Evolutionary conservation across 2,329 filamentous ascomycete species (phyloP).

Genomic region (Pseudogymnoascus sp.): DNA sequence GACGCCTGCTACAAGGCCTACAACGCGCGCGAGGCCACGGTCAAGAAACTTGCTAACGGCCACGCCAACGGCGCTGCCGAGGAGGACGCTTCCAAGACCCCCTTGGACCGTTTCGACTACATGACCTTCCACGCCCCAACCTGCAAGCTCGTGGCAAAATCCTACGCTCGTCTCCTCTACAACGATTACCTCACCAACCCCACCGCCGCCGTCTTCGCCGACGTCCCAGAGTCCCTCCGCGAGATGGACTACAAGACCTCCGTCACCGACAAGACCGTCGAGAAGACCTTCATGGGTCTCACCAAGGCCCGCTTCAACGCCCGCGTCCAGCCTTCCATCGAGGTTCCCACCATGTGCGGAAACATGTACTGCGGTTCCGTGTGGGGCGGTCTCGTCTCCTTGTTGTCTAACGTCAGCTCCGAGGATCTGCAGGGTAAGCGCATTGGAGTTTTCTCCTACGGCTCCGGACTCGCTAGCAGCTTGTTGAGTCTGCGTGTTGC

Average conservation of each 20-base stretch:
- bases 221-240: conserved; percentile 66
- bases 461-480: conserved; percentile 60
- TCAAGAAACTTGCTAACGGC: conserved; percentile 42
- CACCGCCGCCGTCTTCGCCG: conserved; percentile 57
- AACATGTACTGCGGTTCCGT: conserved; percentile 57
- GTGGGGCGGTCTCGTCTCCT: conserved; percentile 44
- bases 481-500: conserved; percentile 65
- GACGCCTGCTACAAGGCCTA: conserved; percentile 77
- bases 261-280: conserved; percentile 69
- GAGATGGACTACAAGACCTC: conserved; percentile 74
- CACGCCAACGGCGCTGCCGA: conserved; percentile 25
- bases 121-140: conserved; percentile 75
- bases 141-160: conserved; percentile 82
- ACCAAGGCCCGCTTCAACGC: conserved; percentile 79
- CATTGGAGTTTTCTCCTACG: conserved; percentile 56
- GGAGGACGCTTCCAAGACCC: conserved; percentile 41
- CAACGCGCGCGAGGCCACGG: conserved; percentile 59
- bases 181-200: conserved; percentile 73
- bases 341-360: conserved; percentile 67
- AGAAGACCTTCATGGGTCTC: conserved; percentile 79
- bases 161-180: conserved; percentile 74
- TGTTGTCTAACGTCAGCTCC: conserved; percentile 49
- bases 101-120: conserved; percentile 75
- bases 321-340: conserved; percentile 62
- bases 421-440: conserved; percentile 45